Percentiles rank a stretch among this genome's conserved stretches.
Evolutionary conservation across 108 stramenopile genomes (phyloP).

Genomic region (Stephanodiscus minutulus): DNA sequence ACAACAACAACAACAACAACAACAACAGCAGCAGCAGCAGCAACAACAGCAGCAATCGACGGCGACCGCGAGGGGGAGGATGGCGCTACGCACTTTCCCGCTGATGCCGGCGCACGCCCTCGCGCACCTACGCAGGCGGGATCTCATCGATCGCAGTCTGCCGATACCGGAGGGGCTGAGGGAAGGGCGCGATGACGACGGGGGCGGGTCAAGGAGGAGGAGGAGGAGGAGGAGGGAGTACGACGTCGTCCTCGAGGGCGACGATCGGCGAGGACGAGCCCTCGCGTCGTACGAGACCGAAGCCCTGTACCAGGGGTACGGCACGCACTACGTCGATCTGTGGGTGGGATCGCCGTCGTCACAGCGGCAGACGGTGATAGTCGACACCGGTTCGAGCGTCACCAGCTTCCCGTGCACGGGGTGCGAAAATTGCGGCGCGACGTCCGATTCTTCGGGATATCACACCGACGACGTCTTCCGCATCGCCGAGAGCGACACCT

Average conservation of each 20-base stretch:
- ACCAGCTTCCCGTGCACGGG: constrained; percentile 90
- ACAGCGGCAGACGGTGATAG: constrained; percentile 90
- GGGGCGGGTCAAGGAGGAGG: not conserved
- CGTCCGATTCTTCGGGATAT: constrained; percentile 12
- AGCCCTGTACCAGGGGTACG: constrained; percentile 74
- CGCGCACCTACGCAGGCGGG: constrained; percentile 38
- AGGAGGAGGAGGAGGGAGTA: constrained; percentile 1
- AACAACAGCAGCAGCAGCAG: too few relatives aligned
- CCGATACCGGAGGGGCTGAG: constrained; percentile 34
- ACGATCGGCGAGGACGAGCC: not conserved
- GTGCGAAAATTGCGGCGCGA: constrained; percentile 70
- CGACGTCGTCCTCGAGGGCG: too few relatives aligned
- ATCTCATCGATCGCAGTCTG: constrained; percentile 17
- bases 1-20: constrained; percentile 3
- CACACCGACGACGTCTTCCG: constrained; percentile 78
- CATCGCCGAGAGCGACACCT: constrained; percentile 42
- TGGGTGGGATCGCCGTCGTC: constrained; percentile 84
- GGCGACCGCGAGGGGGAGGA: not conserved
- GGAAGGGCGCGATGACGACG: not conserved
- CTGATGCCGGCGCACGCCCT: constrained; percentile 39
- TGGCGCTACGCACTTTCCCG: constrained; percentile 20
- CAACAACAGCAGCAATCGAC: not conserved
- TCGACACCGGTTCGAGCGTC: constrained; percentile 86
- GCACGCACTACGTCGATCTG: constrained; percentile 88
- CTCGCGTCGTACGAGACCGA: constrained; percentile 14